Evolutionary conservation across 1,139 yeast species (phyloP), one percentile per base, ranked within the genome.

Genomic region (Chernovozyma aurita): DNA sequence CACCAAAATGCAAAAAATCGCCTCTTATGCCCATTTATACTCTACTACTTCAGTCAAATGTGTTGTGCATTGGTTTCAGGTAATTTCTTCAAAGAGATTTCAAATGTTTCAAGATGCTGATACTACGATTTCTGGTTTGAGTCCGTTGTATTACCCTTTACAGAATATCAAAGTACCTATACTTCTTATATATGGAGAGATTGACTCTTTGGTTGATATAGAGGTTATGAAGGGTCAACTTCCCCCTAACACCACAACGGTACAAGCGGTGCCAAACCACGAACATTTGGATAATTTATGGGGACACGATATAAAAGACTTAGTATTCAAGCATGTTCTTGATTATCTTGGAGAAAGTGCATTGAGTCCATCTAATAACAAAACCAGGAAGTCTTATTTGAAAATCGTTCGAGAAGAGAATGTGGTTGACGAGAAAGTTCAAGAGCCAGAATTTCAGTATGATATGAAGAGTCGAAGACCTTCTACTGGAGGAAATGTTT

Each of bases 1-100:
- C 45, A 62, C 78, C 22, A 69, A 73, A 43, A 63, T 77, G 34
- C 96, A 88, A 57, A 88, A 88, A 52, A 60, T 80, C 36, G 75
- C 85, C 22, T 75, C 87, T 27, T 90, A 85, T 57, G 78, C 86
- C 18, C 96, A 90, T 57, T 64, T 90, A 36, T 90, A 88, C 61
- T 85, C 95, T 1, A 85, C 95, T 18, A 87, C 97, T 0, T 81
- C 94, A 3, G 97, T 88, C 31, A 90, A 90, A 58, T 78, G 86
- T 18, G 92, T 87, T 33, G 97, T 88, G 25, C 97, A 90, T 60
- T 90, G 97, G 97, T 90, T 90, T 56, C 97, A 90, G 60, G 87
- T 90, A 39, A 84, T 90, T 44, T 69, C 85, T 32, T 70, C 85
- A n/a, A 78, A 78, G 30, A 76, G 78, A 36, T 88, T 90, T 56